Percentiles rank a stretch among this genome's conserved stretches.
Conservation (phyloP, 108 stramenopile genomes). For the Pseudonitzschia multistriata region DNA sequence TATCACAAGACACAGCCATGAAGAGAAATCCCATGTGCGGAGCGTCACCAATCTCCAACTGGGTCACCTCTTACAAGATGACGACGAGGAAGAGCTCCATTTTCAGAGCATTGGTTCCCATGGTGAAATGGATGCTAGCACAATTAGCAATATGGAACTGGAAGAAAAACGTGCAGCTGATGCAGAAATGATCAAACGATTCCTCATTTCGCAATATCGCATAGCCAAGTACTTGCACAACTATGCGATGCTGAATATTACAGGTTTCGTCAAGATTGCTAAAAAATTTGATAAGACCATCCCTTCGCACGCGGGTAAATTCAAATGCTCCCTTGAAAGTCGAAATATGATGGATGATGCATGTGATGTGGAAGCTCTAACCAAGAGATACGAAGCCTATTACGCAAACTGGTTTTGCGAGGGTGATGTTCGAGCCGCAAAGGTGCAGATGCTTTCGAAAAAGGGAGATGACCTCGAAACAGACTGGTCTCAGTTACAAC, state of each 20-base stretch:
- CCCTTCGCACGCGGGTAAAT: slow-evolving; percentile 56
- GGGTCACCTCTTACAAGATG: slow-evolving; percentile 5
- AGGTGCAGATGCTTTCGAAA: slow-evolving; percentile 88
- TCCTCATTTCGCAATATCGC: slow-evolving; percentile 73
- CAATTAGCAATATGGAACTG: slow-evolving; percentile 16
- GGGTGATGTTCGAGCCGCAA: slow-evolving; percentile 77
- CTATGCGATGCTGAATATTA: slow-evolving; percentile 90
- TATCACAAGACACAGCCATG: too few relatives aligned
- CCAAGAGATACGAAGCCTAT: slow-evolving; percentile 49
- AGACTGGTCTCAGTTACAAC: slow-evolving; percentile 90
- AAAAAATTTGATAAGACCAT: slow-evolving; percentile 91
- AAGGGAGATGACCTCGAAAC: slow-evolving; percentile 84
- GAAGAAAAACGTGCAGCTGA: slow-evolving; percentile 29
- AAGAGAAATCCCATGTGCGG: neutral
- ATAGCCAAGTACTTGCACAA: slow-evolving; percentile 78
- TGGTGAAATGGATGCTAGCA: slow-evolving; percentile 18
- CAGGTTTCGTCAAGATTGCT: slow-evolving; percentile 90
- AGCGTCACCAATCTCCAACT: neutral
- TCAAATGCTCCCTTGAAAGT: slow-evolving; percentile 36
- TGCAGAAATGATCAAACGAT: slow-evolving; percentile 75
- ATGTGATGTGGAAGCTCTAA: slow-evolving; percentile 53
- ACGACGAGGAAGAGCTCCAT: neutral
- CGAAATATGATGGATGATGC: slow-evolving; percentile 66
- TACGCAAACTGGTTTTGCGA: slow-evolving; percentile 89
- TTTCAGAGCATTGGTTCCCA: neutral